Evolutionary conservation across 2,329 filamentous ascomycete species (phyloP), one percentile per base, ranked within the genome.

Genomic region (Botrytis aclada): DNA sequence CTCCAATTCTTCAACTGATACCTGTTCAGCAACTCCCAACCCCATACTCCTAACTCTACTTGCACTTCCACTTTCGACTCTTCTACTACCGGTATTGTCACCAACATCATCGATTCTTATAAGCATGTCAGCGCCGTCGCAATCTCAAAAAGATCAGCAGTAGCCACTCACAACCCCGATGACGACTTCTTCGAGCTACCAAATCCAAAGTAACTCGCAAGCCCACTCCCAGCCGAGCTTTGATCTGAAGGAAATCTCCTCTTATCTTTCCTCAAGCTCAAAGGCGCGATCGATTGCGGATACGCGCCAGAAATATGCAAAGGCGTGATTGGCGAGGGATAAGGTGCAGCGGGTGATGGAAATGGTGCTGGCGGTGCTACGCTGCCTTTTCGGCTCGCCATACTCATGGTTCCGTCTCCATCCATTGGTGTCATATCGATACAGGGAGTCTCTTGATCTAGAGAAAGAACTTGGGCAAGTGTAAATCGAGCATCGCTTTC

Each of bases 181-280:
- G 65, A 3, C 6, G 25, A 7, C n/a, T 47, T 71, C 18, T 51
- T 64, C n/a, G 37, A 14, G 22, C 20, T 20, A 16, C 67, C 67
- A 6, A 71, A 71, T 41, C 69, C 69, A 43, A 71, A 71, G 6
- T 71, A 71, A 25, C 69, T 71, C 29, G 69, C 69, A 71, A 71
- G 34, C 25, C 34, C 69, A 66, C 69, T 71, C 29, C 60, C 45
- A 3, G 29, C 45, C n/a, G 60, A 71, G 12, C 34, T 54, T 41
- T 51, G 37, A 3, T 71, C 69, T 14, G 58, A 65, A 29, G 45
- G 25, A 5, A 71, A 20, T 32, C 60, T 41, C n/a, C 43, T 71
- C n/a, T 56, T 65, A 4, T 51, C 60, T 41, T 58, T 71, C n/a
- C 43, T 71, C 14, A 37, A 43, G 41, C 25, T 70, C 37, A 45